Conservation (phyloP, 2,329 filamentous ascomycete genomes). For the Colletotrichum simmondsii region DNA sequence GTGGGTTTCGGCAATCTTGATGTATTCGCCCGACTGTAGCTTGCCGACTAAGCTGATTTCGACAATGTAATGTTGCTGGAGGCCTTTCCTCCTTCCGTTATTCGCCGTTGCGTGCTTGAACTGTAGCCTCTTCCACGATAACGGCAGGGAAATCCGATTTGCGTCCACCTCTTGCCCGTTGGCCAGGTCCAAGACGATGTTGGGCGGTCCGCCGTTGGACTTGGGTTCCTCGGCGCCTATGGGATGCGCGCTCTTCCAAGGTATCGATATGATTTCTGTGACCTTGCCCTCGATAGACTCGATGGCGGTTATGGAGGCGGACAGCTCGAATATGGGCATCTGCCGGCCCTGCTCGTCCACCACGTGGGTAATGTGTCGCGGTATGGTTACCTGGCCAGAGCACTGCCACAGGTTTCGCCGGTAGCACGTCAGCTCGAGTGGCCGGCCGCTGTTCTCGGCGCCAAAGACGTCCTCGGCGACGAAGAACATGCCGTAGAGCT, state of each 20-base stretch:
- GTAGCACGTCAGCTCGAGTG: constrained; percentile 92
- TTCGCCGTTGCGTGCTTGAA: constrained; percentile 98
- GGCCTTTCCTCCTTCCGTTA: constrained; percentile 90
- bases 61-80: constrained; percentile 95
- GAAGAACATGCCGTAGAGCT: constrained; percentile 90
- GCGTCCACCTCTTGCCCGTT: constrained; percentile 79
- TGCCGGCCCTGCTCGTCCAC: constrained; percentile 80
- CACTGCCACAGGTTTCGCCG: constrained; percentile 95
- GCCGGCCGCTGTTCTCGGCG: constrained; percentile 65
- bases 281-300: constrained; percentile 93
- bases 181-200: constrained; percentile 64
- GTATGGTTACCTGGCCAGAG: constrained; percentile 85
- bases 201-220: constrained; percentile 61
- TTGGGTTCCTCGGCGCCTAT: constrained; percentile 60
- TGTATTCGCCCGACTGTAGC: constrained; percentile 72
- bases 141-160: constrained; percentile 81
- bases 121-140: constrained; percentile 93
- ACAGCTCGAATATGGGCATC: constrained; percentile 80
- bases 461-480: constrained; percentile 84
- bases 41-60: constrained; percentile 86
- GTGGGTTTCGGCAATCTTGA: constrained; percentile 84
- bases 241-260: constrained; percentile 85
- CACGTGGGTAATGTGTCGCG: constrained; percentile 76
- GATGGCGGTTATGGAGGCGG: constrained; percentile 84
- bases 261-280: constrained; percentile 95